Percentiles rank a stretch among this genome's conserved stretches.
These are phyloP conservation scores for Fusarium concolor DNA, from an alignment of 2,329 filamentous ascomycete genomes.

Conservation along the genomic window DNA sequence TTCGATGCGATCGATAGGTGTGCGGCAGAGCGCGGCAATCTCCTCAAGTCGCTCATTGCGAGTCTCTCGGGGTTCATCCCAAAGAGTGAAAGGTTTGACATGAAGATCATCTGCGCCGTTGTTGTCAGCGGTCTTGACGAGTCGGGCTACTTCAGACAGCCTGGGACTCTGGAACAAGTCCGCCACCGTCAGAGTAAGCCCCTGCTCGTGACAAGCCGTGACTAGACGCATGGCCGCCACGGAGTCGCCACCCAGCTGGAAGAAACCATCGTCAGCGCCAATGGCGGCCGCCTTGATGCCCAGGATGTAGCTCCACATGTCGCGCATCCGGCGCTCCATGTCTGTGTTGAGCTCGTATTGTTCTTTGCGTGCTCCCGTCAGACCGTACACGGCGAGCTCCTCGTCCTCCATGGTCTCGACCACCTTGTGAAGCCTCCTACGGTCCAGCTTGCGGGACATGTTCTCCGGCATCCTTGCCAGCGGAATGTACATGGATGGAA, in stretches of 20 bases:
- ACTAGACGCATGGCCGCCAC: too few relatives aligned
- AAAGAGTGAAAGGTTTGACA: slow-evolving; percentile 8
- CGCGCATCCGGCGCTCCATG: not conserved
- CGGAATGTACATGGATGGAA: slow-evolving; percentile 9
- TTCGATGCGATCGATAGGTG: slow-evolving; percentile 11
- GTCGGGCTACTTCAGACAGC: slow-evolving; percentile 10
- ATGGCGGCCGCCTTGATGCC: slow-evolving; percentile 50
- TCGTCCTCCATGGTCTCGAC: slow-evolving; percentile 12
- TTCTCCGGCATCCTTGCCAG: slow-evolving; percentile 11
- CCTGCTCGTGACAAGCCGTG: slow-evolving; percentile 20
- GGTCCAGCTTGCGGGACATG: slow-evolving; percentile 9
- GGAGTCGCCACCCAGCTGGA: slow-evolving; percentile 63
- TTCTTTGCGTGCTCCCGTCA: slow-evolving; percentile 10
- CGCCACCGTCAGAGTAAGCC: slow-evolving; percentile 6
- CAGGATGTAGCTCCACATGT: slow-evolving; percentile 54
- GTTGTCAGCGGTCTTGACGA: slow-evolving; percentile 11
- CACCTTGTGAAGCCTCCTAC: slow-evolving; percentile 11
- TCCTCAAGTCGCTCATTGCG: slow-evolving; percentile 12
- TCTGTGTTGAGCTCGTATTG: slow-evolving; percentile 11
- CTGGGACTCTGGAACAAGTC: slow-evolving; percentile 11
- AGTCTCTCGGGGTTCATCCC: slow-evolving; percentile 12
- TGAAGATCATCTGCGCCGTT: slow-evolving; percentile 4
- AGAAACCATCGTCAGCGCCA: slow-evolving; percentile 59
- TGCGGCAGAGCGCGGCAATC: slow-evolving; percentile 10
- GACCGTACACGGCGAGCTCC: slow-evolving; percentile 8